phyloP scores from a whole-genome alignment of 352 stramenopile species.

The Phytophthora foliorum region DNA sequence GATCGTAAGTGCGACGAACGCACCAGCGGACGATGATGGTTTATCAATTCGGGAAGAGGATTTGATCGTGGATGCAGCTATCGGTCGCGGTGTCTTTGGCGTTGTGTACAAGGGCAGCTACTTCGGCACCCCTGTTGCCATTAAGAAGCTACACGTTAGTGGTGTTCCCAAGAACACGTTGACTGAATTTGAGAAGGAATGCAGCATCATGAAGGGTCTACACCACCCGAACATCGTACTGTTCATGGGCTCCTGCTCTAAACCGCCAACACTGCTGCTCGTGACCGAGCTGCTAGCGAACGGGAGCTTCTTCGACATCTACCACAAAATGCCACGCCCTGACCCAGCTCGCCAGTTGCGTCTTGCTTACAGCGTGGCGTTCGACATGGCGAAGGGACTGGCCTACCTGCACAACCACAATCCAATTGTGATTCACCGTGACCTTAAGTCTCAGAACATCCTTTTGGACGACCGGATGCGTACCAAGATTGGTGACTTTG shows the following conservation, averaged over 20 bases:
- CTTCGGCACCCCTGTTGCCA: conserved; percentile 84
- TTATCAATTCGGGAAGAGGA: conserved; percentile 86
- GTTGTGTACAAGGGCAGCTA: conserved; percentile 89
- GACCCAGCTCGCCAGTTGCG: conserved; percentile 64
- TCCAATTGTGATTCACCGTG: conserved; percentile 97
- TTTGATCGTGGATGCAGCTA: conserved; percentile 72
- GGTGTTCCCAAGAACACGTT: conserved; percentile 86
- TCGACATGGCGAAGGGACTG: conserved; percentile 94
- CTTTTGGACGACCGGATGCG: conserved; percentile 86
- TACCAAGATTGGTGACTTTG: conserved; percentile 89
- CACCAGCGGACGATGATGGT: conserved; percentile 65
- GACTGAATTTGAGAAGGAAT: conserved; percentile 87
- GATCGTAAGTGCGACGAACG: conserved; percentile 62
- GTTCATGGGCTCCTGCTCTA: conserved; percentile 98
- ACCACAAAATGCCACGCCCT: conserved; percentile 80
- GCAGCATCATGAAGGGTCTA: conserved; percentile 90
- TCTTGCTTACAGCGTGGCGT: conserved; percentile 84
- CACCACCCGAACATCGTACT: conserved; percentile 98
- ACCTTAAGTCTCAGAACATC: conserved; percentile 87
- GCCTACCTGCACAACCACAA: conserved; percentile 98
- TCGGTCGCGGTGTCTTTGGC: conserved; percentile 83
- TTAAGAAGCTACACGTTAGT: conserved; percentile 88
- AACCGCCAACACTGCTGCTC: conserved; percentile 96
- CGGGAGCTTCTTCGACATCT: conserved; percentile 90
- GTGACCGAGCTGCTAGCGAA: conserved; percentile 94